phyloP scores from a whole-genome alignment of 2,329 filamentous ascomycete species.

The Xylaria arbuscula region DNA sequence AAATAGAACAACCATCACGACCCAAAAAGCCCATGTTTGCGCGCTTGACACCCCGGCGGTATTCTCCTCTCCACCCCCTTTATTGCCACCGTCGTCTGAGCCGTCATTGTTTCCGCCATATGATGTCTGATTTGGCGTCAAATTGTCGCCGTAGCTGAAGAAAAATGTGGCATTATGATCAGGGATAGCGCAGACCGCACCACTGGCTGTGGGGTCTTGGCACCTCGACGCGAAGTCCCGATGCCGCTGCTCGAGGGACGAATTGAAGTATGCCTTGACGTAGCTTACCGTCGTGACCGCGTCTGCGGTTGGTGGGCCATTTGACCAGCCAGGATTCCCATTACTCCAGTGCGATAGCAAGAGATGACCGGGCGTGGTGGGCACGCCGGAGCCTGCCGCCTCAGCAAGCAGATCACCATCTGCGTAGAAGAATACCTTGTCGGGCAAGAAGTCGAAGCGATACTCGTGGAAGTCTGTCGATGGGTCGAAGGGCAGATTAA shows the following conservation, averaged over 20 bases:
- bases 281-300: slow-evolving; percentile 74
- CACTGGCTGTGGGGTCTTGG: slow-evolving; percentile 50
- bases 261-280: slow-evolving; percentile 84
- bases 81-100: not conserved
- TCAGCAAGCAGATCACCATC: slow-evolving; percentile 68
- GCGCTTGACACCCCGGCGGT: slow-evolving; percentile 24
- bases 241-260: slow-evolving; percentile 59
- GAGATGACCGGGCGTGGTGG: slow-evolving; percentile 70
- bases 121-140: slow-evolving; percentile 61
- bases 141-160: slow-evolving; percentile 60
- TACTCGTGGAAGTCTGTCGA: slow-evolving; percentile 78
- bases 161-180: slow-evolving; percentile 60
- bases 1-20: slow-evolving; percentile 27
- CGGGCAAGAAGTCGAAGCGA: slow-evolving; percentile 77
- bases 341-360: slow-evolving; percentile 84
- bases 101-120: slow-evolving; percentile 39
- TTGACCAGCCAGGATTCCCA: slow-evolving; percentile 76
- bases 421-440: slow-evolving; percentile 74
- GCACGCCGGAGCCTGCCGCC: slow-evolving; percentile 68
- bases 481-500: slow-evolving; percentile 74
- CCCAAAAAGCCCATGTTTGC: slow-evolving; percentile 27
- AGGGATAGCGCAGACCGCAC: slow-evolving; percentile 63
- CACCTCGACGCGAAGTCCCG: slow-evolving; percentile 57
- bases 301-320: slow-evolving; percentile 73
- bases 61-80: slow-evolving; percentile 12